Conservation (phyloP, 768 basidiomycete species). For the Daedalea quercina region DNA sequence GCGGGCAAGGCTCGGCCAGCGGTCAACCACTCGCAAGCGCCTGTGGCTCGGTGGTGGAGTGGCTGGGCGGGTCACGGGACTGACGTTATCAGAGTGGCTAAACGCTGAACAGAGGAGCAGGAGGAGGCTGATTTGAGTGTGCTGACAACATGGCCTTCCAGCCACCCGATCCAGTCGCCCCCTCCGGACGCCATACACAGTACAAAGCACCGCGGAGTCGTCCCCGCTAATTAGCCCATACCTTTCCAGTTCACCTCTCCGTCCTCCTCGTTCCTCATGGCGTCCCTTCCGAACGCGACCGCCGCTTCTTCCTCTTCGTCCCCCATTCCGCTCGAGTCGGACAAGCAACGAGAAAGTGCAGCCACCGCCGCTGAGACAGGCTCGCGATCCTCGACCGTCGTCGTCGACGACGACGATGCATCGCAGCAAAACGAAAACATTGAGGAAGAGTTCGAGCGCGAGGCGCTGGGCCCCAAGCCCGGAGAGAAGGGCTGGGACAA, state of each 20-base stretch:
- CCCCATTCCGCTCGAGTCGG: not conserved
- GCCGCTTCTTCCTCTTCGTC: not conserved
- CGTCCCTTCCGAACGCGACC: not conserved
- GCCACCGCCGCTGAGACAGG: constrained; percentile 1
- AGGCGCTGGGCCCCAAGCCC: constrained; percentile 17
- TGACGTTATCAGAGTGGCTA: not conserved
- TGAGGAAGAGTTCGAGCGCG: constrained; percentile 16
- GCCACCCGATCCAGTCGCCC: not conserved
- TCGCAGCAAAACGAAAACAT: constrained; percentile 1
- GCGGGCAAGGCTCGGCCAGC: too few species aligned
- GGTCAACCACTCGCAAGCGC: too few species aligned
- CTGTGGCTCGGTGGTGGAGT: not conserved
- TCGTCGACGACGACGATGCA: constrained; percentile 7
- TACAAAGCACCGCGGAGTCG: not conserved
- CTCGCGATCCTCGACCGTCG: constrained; percentile 12
- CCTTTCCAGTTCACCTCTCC: not conserved
- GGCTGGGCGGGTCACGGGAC: not conserved
- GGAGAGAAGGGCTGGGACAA: constrained; percentile 20
- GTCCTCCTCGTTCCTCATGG: not conserved
- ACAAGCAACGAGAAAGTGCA: not conserved
- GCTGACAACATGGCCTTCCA: not conserved
- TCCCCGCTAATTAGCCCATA: not conserved
- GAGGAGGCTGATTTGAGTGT: not conserved
- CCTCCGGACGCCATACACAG: not conserved
- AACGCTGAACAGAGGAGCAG: not conserved